Conservation (phyloP, 345 rosid species). For the Turritis glabra region DNA sequence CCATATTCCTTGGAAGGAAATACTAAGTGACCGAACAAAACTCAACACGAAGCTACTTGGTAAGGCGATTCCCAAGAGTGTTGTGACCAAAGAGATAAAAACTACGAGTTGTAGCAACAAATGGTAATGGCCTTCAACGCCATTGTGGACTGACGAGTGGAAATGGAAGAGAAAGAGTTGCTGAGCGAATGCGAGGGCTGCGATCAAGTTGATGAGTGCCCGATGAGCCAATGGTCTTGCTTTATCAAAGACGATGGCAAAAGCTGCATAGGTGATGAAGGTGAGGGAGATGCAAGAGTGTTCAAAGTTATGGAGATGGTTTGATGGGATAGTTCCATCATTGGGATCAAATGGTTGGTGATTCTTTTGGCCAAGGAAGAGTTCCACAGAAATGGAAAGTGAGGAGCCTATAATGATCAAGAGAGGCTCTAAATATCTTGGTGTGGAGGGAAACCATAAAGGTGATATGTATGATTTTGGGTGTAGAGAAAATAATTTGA, state of each 20-base stretch:
- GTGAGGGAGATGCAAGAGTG: constrained; percentile 71
- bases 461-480: constrained; percentile 57
- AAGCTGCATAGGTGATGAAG: constrained; percentile 61
- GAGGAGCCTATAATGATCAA: constrained; percentile 60
- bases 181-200: constrained; percentile 65
- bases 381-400: constrained; percentile 72
- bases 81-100: constrained; percentile 56
- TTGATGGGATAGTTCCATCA: constrained; percentile 82
- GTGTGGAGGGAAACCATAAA: constrained; percentile 65
- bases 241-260: constrained; percentile 60
- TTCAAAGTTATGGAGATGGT: constrained; percentile 86
- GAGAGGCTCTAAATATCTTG: constrained; percentile 60
- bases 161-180: constrained; percentile 74
- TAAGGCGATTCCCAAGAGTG: constrained; percentile 57
- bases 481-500: constrained; percentile 50
- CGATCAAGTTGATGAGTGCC: constrained; percentile 55
- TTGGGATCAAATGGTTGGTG: constrained; percentile 71
- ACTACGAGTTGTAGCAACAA: constrained; percentile 62
- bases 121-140: constrained; percentile 87
- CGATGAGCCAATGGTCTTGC: constrained; percentile 38
- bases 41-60: constrained; percentile 71
- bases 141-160: constrained; percentile 80
- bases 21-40: constrained; percentile 66
- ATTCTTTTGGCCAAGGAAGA: constrained; percentile 66
- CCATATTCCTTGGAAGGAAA: constrained; percentile 80